These are phyloP conservation scores for Sarocladium brachiariae DNA, from an alignment of 2,329 filamentous ascomycete genomes.

Conservation along the genomic window DNA sequence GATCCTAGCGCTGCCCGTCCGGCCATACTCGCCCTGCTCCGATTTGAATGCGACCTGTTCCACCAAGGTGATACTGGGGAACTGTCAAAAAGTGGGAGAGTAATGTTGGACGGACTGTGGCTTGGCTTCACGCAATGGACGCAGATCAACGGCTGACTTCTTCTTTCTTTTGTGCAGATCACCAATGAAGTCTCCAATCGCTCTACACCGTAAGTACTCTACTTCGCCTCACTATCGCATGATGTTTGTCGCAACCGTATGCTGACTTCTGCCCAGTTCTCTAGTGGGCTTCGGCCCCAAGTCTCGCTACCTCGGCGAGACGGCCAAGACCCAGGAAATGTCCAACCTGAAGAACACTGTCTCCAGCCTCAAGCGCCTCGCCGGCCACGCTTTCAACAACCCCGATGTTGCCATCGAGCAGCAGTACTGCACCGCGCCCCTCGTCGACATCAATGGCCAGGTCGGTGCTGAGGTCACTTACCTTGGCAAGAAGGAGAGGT, in stretches of 20 bases:
- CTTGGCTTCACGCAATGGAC: not conserved
- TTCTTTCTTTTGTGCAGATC: constrained; percentile 53
- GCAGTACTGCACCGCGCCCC: constrained; percentile 76
- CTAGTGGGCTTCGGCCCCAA: constrained; percentile 94
- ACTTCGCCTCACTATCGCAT: constrained; percentile 11
- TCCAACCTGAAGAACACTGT: constrained; percentile 99
- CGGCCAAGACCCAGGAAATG: constrained; percentile 97
- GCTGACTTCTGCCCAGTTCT: constrained; percentile 47
- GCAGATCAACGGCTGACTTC: constrained; percentile 12
- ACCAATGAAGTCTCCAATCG: constrained; percentile 99
- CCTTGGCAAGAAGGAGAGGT: constrained; percentile 89
- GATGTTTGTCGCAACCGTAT: constrained; percentile 3
- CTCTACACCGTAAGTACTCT: constrained; percentile 78
- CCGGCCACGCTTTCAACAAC: constrained; percentile 78
- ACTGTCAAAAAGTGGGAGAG: too few species aligned
- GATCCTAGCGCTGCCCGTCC: constrained; percentile 1
- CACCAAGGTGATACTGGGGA: too few species aligned
- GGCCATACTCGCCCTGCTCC: not conserved
- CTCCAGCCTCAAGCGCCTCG: constrained; percentile 83
- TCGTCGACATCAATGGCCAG: constrained; percentile 88
- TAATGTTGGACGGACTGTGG: too few species aligned
- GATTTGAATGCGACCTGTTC: too few species aligned
- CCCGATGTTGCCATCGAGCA: constrained; percentile 92
- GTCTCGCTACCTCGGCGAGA: constrained; percentile 86
- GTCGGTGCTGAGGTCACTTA: constrained; percentile 92